A percentile compares a stretch with the other conserved stretches of the same genome.
phyloP scores from a whole-genome alignment of 2,329 filamentous ascomycete species.

The Alternaria sp. region DNA sequence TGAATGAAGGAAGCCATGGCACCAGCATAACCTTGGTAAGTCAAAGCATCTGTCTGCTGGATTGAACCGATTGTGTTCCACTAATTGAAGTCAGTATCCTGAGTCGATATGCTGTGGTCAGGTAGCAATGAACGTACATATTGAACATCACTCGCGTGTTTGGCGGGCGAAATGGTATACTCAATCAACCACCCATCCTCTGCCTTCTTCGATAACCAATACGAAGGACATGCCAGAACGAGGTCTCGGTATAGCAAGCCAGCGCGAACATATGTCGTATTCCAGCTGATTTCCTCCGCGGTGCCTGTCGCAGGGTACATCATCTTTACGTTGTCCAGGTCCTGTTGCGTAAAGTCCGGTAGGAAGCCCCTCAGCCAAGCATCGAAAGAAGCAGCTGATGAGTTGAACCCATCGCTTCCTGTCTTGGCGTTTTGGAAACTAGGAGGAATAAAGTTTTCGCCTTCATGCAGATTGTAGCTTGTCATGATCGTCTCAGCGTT shows the following conservation, averaged over 20 bases:
- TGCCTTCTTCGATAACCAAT: slow-evolving; percentile 63
- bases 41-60: slow-evolving; percentile 61
- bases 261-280: slow-evolving; percentile 61
- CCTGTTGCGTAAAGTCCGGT: slow-evolving; percentile 54
- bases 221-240: slow-evolving; percentile 67
- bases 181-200: slow-evolving; percentile 63
- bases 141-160: slow-evolving; percentile 64
- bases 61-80: slow-evolving; percentile 65
- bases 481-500: slow-evolving; percentile 59
- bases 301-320: slow-evolving; percentile 60
- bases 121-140: slow-evolving; percentile 55
- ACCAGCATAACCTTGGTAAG: slow-evolving; percentile 66
- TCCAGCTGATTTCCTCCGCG: slow-evolving; percentile 61
- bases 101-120: not conserved
- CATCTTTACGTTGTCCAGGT: slow-evolving; percentile 52
- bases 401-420: slow-evolving; percentile 58
- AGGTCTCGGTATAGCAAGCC: slow-evolving; percentile 67
- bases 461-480: slow-evolving; percentile 71
- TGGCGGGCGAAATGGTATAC: slow-evolving; percentile 67
- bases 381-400: slow-evolving; percentile 59
- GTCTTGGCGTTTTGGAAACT: slow-evolving; percentile 52
- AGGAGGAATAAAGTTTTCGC: slow-evolving; percentile 67
- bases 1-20: slow-evolving; percentile 69
- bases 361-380: slow-evolving; percentile 64
- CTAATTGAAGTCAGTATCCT: slow-evolving; percentile 24